Evolutionary conservation across 345 rosid genomes (phyloP).

Genomic region (Anastatica hierochuntica): DNA sequence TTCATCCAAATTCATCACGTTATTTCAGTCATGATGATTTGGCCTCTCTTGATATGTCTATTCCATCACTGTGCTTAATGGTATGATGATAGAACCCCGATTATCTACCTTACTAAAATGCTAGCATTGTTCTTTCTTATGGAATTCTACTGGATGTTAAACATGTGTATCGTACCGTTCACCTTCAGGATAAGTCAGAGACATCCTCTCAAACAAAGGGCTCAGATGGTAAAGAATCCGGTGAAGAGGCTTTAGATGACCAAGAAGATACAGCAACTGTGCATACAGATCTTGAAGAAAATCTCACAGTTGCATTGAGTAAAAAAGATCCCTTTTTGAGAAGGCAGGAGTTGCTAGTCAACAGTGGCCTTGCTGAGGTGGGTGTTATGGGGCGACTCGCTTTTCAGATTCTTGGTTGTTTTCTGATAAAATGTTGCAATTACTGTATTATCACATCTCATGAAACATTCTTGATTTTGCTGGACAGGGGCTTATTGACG

Average conservation of each 20-base stretch:
- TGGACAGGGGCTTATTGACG: conserved; percentile 63
- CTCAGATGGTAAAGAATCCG: conserved; percentile 26
- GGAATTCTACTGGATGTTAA: background rate
- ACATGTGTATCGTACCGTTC: background rate
- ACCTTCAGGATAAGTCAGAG: conserved; percentile 42
- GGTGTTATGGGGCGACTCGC: conserved; percentile 7
- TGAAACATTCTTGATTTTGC: conserved; percentile 14
- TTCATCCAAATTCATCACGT: conserved; percentile 69
- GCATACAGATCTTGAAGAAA: conserved; percentile 25
- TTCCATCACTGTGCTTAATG: conserved; percentile 57
- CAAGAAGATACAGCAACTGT: conserved; percentile 20
- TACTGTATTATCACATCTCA: background rate
- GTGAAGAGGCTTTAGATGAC: conserved; percentile 23
- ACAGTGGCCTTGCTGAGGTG: conserved; percentile 93
- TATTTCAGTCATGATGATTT: conserved; percentile 72
- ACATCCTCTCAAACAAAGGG: conserved; percentile 28
- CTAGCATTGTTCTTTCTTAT: background rate
- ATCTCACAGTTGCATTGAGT: conserved; percentile 34
- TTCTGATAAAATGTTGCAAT: background rate
- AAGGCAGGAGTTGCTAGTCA: conserved; percentile 67
- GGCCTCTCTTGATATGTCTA: conserved; percentile 47
- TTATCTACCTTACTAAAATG: background rate
- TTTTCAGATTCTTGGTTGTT: conserved; percentile 4
- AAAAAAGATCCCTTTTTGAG: conserved; percentile 70
- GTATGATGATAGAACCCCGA: conserved; percentile 31